Percentiles rank a stretch among this genome's conserved stretches.
These are phyloP conservation scores for Neonectria magnoliae DNA, from an alignment of 2,329 filamentous ascomycete species.

Conservation along the genomic window DNA sequence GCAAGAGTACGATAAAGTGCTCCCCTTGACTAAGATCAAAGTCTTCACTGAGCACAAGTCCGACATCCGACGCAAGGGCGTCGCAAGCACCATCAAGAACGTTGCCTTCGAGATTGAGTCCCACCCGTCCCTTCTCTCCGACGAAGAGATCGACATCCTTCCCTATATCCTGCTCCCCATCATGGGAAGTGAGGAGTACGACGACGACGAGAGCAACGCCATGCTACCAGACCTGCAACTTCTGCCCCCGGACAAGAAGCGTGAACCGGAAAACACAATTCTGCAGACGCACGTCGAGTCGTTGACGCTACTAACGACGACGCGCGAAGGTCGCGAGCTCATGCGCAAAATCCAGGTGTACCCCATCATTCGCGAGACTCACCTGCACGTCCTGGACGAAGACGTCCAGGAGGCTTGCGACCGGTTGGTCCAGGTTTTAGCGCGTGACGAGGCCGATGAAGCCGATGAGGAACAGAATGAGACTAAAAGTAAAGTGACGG, in stretches of 20 bases:
- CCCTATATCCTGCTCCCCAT: conserved; percentile 91
- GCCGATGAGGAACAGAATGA: conserved; percentile 49
- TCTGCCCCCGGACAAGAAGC: conserved; percentile 86
- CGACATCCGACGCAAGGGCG: conserved; percentile 85
- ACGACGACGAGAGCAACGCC: conserved; percentile 82
- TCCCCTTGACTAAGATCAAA: conserved; percentile 91
- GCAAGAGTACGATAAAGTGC: conserved; percentile 81
- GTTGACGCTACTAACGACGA: conserved; percentile 82
- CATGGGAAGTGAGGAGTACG: conserved; percentile 87
- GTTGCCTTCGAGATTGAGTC: conserved; percentile 82
- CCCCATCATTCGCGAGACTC: conserved; percentile 86
- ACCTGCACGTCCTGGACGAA: conserved; percentile 80
- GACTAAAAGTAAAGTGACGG: conserved; percentile 53
- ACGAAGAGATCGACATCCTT: conserved; percentile 80
- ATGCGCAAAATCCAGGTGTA: conserved; percentile 86
- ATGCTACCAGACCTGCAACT: conserved; percentile 94
- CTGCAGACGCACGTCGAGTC: conserved; percentile 91
- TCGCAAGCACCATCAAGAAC: conserved; percentile 97
- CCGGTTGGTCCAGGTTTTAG: conserved; percentile 86
- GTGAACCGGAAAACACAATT: conserved; percentile 80
- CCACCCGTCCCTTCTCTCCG: conserved; percentile 76
- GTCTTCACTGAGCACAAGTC: conserved; percentile 95
- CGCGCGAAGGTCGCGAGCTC: conserved; percentile 76
- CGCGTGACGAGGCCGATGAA: conserved; percentile 75
- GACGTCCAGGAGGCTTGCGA: conserved; percentile 87